Evolutionary conservation across 2,329 filamentous ascomycete species (phyloP).

Genomic region (Magnaporthiopsis incrustans): DNA sequence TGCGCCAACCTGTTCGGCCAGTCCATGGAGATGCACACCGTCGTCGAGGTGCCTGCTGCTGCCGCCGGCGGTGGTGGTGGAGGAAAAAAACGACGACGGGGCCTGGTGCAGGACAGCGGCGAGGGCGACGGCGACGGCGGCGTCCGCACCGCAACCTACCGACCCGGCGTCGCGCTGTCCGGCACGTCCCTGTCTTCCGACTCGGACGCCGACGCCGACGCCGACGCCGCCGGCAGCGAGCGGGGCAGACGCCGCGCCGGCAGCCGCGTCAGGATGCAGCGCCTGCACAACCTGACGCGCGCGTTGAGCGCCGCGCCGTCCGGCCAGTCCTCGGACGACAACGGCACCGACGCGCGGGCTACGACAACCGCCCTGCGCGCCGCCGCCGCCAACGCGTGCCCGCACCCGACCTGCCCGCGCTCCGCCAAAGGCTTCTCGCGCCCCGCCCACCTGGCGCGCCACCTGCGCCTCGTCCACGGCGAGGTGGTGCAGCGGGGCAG

Average conservation of each 20-base stretch:
- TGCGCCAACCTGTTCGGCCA: conserved; percentile 71
- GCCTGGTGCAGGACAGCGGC: too few species aligned
- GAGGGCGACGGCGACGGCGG: neutral
- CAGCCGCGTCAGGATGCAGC: conserved; percentile 5
- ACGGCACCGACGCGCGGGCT: neutral
- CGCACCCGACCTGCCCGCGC: conserved; percentile 27
- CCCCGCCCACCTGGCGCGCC: conserved; percentile 28
- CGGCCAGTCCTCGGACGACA: neutral
- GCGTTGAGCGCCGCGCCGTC: conserved; percentile 6
- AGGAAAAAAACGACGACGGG: neutral
- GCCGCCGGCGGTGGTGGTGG: neutral
- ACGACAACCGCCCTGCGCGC: neutral
- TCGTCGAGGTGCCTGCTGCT: conserved; percentile 24
- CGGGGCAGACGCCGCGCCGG: neutral
- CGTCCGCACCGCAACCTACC: conserved; percentile 1
- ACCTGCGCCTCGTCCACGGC: conserved; percentile 36
- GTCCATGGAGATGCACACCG: conserved; percentile 54
- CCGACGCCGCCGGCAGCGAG: neutral
- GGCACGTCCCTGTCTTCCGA: neutral
- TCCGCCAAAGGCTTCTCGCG: conserved; percentile 27
- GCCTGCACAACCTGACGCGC: conserved; percentile 9
- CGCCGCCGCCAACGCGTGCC: conserved; percentile 11
- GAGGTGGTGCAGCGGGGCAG: conserved; percentile 7
- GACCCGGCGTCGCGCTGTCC: conserved; percentile 1
- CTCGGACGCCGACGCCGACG: neutral